Evolutionary conservation across 148 eudicot genomes (phyloP), one percentile per base, ranked within the genome.

Genomic region (Polygonum maritimum): DNA sequence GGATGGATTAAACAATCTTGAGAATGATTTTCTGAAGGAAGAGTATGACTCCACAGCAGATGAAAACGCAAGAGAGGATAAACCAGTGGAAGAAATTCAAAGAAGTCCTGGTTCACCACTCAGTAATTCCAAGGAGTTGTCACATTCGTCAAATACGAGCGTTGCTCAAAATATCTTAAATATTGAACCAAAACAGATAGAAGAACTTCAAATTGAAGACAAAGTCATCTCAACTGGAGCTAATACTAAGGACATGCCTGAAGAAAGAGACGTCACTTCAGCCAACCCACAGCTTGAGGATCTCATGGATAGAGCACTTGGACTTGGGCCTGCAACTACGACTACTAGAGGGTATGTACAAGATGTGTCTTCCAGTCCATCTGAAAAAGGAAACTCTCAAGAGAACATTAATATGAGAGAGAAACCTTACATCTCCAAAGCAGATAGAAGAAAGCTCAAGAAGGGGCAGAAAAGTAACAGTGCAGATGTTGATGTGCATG

Each of bases 251-350:
- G 81, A 74, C 48, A 84, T 77, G 40, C 73, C 81, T 71, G 86
- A 82, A 70, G 87, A 81, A 40, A 82, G 52, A 62, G 71, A 78
- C 65, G 80, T 65, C 67, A 33, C 80, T 74, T 78, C 87, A 71
- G 85, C 75, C 55, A 79, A 87, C 48, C 79, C 85, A 22, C 84
- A 89, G 74, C 89, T 95, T 75, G 97, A 95, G 83, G 92, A 92
- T 86, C 88, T 95, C 74, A 79, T 95, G 77, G 98, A 95, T 82
- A 92, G 83, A 83, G 98, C 98, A 76, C 97, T 95, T 60, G 97
- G 89, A 88, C 92, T 95, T 88, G 97, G 98, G 69, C 82, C 91
- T 83, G 79, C 92, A 72, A 76, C 88, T 80, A 80, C 79, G 45
- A 77, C 90, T 73, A 74, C 82, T 78, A 87, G 83, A 80, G 83